phyloP scores from a whole-genome alignment of 2,329 filamentous ascomycete genomes.

The Diplocarpon mali region DNA sequence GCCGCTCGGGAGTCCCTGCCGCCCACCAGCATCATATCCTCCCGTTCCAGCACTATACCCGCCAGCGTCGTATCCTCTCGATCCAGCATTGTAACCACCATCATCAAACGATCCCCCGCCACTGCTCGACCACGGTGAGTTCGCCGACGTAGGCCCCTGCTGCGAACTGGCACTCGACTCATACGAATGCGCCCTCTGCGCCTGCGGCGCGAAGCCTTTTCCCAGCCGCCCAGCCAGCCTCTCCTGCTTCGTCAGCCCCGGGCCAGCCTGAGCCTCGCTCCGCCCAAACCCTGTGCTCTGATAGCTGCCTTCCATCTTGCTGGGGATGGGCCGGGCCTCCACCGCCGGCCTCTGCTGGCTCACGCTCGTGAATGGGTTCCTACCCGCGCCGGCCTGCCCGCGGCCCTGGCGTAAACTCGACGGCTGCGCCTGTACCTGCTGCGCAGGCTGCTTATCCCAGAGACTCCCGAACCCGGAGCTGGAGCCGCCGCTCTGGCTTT shows the following conservation, averaged over 20 bases:
- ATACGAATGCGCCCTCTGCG: constrained; percentile 39
- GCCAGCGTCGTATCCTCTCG: constrained; percentile 27
- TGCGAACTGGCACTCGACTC: constrained; percentile 15
- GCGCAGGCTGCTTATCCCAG: background rate
- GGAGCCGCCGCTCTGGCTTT: constrained; percentile 27
- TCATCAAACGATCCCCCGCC: constrained; percentile 17
- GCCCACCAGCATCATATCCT: constrained; percentile 24
- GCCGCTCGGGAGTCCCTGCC: constrained; percentile 36
- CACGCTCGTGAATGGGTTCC: constrained; percentile 20
- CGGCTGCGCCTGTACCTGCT: constrained; percentile 21
- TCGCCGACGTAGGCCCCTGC: background rate
- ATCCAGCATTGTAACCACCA: constrained; percentile 27
- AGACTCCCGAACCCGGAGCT: constrained; percentile 10
- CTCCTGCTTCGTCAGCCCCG: constrained; percentile 33
- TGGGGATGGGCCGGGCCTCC: constrained; percentile 47
- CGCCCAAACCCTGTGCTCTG: constrained; percentile 40
- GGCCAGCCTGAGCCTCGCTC: constrained; percentile 15
- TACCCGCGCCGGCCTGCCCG: constrained; percentile 21
- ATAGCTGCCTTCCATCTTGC: constrained; percentile 64
- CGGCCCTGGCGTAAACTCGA: constrained; percentile 38
- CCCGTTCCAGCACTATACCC: constrained; percentile 23
- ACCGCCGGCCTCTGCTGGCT: constrained; percentile 3
- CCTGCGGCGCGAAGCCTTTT: constrained; percentile 39
- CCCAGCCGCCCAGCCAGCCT: constrained; percentile 71
- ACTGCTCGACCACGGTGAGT: constrained; percentile 7